Evolutionary conservation across 345 rosid species (phyloP), one percentile per base, ranked within the genome.

Genomic region (Arabis alpina): DNA sequence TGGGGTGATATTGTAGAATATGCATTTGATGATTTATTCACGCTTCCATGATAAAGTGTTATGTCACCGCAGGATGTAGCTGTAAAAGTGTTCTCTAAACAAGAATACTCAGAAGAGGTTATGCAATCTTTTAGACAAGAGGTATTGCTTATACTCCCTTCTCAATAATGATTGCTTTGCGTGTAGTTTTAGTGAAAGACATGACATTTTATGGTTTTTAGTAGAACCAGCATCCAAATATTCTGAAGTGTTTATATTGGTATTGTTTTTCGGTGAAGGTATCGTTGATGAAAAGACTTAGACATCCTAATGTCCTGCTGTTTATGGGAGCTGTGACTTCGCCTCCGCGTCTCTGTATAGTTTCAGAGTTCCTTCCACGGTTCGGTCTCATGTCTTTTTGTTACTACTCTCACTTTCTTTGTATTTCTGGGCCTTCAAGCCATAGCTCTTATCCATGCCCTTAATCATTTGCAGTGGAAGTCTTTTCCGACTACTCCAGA

Each of bases 281-380:
- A 14, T 84, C 86, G 23, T 81, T 94, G 30, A 94, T 94, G 96
- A 94, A 89, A 84, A 89, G 93, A 74, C 96, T 94, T 64, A 80
- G 99, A 66, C 99, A 94, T 79, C 99, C 99, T 27, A 88, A 93
- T 71, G 85, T 94, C 56, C 79, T 94, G 79, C 89, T 94, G 43
- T 93, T 93, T 80, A 93, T 93, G 98, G 97, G 97, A 76, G 98
- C 96, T 32, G 97, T 93, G 64, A 85, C 95, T 79, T 89, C 95
- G 42, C 87, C 95, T 57, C 87, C 84, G 50, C 95, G 88, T 51
- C 96, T 94, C 70, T 94, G 99, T 84, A 94, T 94, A 79, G 88
- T 94, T 55, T 91, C 99, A 16, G 99, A 94, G 83, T 94, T 94
- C 81, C 99, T 94, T 76, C 97, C 99, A 65, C 99, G 99, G 99